Percentiles rank a stretch among this genome's conserved stretches.
phyloP scores from a whole-genome alignment of 2,329 filamentous ascomycete species.

The Grosmannia clavigera region DNA sequence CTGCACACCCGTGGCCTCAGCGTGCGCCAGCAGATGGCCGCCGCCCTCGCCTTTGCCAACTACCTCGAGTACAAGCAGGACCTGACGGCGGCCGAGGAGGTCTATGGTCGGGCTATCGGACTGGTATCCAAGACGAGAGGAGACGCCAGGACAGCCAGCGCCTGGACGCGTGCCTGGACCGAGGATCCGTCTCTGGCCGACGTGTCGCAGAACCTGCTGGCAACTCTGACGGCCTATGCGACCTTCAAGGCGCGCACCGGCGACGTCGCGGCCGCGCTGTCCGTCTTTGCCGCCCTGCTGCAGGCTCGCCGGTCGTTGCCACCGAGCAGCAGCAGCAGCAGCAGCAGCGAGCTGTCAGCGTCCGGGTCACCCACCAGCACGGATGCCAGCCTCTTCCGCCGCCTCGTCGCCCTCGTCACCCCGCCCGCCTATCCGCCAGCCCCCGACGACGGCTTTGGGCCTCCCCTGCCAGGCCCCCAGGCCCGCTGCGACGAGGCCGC shows the following conservation, averaged over 20 bases:
- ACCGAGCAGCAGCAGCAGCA: constrained; percentile 15
- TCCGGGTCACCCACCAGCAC: not conserved
- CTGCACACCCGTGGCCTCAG: constrained; percentile 70
- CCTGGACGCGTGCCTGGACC: constrained; percentile 9
- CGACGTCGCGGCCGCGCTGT: constrained; percentile 57
- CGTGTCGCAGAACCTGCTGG: constrained; percentile 60
- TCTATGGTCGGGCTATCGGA: constrained; percentile 6
- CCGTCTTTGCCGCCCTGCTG: constrained; percentile 75
- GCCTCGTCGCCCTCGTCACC: not conserved
- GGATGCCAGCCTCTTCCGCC: not conserved
- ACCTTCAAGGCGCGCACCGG: constrained; percentile 62
- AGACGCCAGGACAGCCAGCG: not conserved
- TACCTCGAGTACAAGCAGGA: constrained; percentile 69
- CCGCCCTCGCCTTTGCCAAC: constrained; percentile 69
- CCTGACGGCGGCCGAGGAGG: constrained; percentile 4
- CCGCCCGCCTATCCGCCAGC: constrained; percentile 49
- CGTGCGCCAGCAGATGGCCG: constrained; percentile 66
- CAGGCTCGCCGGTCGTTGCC: constrained; percentile 57
- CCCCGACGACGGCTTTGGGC: constrained; percentile 55
- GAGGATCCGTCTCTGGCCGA: constrained; percentile 27
- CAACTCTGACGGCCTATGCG: constrained; percentile 63
- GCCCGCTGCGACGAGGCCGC: constrained; percentile 76
- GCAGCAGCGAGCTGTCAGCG: not conserved
- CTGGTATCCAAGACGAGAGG: not conserved
- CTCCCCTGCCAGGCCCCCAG: constrained; percentile 49